Base-by-base conservation (phyloP, 371 early-diverging fungal genomes). In the Rhizopus delemar region DNA sequence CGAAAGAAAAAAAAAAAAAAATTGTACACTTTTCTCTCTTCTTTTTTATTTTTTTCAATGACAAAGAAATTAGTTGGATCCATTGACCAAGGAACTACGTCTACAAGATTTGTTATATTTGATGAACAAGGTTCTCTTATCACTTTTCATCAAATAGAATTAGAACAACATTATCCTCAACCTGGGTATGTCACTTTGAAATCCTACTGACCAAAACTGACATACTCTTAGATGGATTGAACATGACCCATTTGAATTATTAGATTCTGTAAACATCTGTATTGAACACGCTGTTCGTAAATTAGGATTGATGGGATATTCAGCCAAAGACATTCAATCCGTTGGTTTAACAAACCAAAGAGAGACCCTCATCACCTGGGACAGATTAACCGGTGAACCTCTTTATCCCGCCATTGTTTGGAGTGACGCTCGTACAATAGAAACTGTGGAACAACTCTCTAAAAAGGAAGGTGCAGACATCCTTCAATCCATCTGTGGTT, bases 331-430 rank as follows among this genome's bases (percentile, higher is more conserved):
- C 68, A 81, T 97, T 59, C 84, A 84, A 66, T 75, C 85, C 73
- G 64, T 97, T 28, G 98, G 98, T 13, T 88, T 98, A 64, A 97
- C 97, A 41, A 98, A 96, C 74, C 98, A 98, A 74, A 86, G 98
- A 62, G 98, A 98, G 70, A 96, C 98, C 4, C 86, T 90, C 2
- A 81, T 94, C 29, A 90, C 82, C n/a, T 98, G 96, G 95, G 94
- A 96, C 73, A 74, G 68, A 36, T 66, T 56, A 35, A 93, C 95
- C 4, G 97, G 96, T 46, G 65, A 87, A 54, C 91, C 93, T 0
- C 74, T 98, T 13, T 85, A 87, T 62, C 87, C 92, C 59, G 97
- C 98, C 16, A 90, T 97, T 59, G 94, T 98, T 33, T 98, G 98
- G 98, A 89, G 88, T 57, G 98, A 98, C 64, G 84, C 86, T 34